phyloP scores from a whole-genome alignment of 1,139 yeast species.

The Hyphopichia wangnamkhiaoensis region DNA sequence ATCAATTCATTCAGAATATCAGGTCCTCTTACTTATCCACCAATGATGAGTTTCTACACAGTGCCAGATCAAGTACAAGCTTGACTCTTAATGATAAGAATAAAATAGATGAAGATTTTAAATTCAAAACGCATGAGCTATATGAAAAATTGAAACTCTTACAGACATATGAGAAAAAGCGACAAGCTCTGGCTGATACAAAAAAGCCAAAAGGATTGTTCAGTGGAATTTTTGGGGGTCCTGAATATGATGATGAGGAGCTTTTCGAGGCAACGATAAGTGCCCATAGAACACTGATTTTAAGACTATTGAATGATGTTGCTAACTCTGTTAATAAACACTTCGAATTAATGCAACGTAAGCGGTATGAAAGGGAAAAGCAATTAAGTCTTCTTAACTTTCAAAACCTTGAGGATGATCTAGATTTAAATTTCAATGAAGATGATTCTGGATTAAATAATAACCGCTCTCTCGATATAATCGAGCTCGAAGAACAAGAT shows the following conservation, averaged over 20 bases:
- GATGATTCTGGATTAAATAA: slow-evolving; percentile 4
- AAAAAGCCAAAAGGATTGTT: slow-evolving; percentile 24
- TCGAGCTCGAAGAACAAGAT: slow-evolving; percentile 7
- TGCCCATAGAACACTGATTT: slow-evolving; percentile 39
- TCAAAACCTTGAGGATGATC: slow-evolving; percentile 40
- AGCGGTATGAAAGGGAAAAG: slow-evolving; percentile 42
- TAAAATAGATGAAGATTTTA: slow-evolving; percentile 56
- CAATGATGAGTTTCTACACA: slow-evolving; percentile 24
- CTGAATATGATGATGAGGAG: slow-evolving; percentile 29
- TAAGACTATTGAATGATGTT: slow-evolving; percentile 38
- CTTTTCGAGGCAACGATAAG: slow-evolving; percentile 26
- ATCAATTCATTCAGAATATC: slow-evolving; percentile 38
- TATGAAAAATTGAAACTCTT: slow-evolving; percentile 50
- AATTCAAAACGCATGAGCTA: slow-evolving; percentile 50
- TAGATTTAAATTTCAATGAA: slow-evolving; percentile 17
- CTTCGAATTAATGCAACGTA: slow-evolving; percentile 44
- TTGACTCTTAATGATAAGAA: slow-evolving; percentile 51
- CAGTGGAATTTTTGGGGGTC: slow-evolving; percentile 26
- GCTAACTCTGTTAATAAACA: slow-evolving; percentile 34
- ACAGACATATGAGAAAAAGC: slow-evolving; percentile 52
- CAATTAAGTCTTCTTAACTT: slow-evolving; percentile 43
- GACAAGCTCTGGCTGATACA: slow-evolving; percentile 26
- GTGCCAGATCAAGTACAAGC: slow-evolving; percentile 10
- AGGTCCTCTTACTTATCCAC: slow-evolving; percentile 47
- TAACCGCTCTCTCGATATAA: neutral